Base-by-base conservation (phyloP, 306 rosid species). In the Lithocarpus polystachyus region DNA sequence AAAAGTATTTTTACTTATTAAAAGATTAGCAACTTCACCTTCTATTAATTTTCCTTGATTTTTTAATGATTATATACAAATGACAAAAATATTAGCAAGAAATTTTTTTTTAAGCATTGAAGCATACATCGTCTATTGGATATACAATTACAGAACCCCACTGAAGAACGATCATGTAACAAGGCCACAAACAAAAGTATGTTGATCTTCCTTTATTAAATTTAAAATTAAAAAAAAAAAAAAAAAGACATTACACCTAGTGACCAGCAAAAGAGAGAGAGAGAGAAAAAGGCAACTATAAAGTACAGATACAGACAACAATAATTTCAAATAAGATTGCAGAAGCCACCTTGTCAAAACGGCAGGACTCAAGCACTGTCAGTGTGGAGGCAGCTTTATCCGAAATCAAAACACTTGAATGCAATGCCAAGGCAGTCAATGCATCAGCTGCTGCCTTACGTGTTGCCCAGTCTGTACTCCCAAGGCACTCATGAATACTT, bases 391-490 rank as follows among this genome's bases (percentile, higher is more conserved):
- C 82, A 14, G 87, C 82, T 77, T 82, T 86, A 83, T 90, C 97
- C 5, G 83, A 80, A 80, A 91, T 72, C 85, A 96, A 76, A 52
- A 82, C 88, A 77, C 93, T 93, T n/a, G 98, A 87, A 86, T 90
- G 92, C 88, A 92, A 82, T 18, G 97, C 96, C 73, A 96, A 71
- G 15, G 93, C 86, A 75, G 81, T 83, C 48, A 96, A 84, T 53
- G 89, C 88, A 67, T 96, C 99, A 67, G 99, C 98, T 52, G 99
- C 97, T 56, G 99, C 99, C 88, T 96, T 96, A 37, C 99, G 98
- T 24, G 98, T 96, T 56, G 94, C 94, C 99, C 99, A 96, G 81
- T 96, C 99, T 22, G 87, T 48, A 86, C 89, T 93, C 54, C 89
- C 85, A 72, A 96, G 94, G 77, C 93, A 93, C 15, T 93, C 99